phyloP scores from a whole-genome alignment of 192 early-diverging fungal species.

The Pilobolus umbonatus region DNA sequence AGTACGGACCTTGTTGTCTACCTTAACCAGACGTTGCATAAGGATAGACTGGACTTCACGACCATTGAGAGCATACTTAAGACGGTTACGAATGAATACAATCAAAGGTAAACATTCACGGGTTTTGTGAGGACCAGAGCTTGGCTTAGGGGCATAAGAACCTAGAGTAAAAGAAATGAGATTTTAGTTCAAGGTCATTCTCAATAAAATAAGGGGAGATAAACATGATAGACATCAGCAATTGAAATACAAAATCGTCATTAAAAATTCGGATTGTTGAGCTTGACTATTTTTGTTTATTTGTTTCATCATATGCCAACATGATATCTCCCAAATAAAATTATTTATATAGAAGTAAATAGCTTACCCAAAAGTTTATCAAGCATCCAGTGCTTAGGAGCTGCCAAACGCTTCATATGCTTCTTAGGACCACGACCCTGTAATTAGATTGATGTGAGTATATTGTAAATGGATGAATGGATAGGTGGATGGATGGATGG shows the following conservation, averaged over 20 bases:
- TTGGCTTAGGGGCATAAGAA: slow-evolving; percentile 37
- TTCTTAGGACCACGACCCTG: slow-evolving; percentile 85
- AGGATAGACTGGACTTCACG: slow-evolving; percentile 96
- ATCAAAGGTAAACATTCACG: slow-evolving; percentile 98
- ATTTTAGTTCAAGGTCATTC: no score
- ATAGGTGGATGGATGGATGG: slow-evolving; percentile 14
- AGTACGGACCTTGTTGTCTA: slow-evolving; percentile 98
- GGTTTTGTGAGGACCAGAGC: slow-evolving; percentile 79
- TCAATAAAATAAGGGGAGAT: no score
- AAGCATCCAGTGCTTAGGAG: slow-evolving; percentile 99
- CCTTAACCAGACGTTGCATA: slow-evolving; percentile 99
- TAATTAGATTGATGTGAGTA: background rate
- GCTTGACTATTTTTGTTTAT: slow-evolving; percentile 21
- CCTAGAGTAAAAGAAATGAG: slow-evolving; percentile 5
- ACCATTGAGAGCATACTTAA: slow-evolving; percentile 98
- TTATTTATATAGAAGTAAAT: background rate
- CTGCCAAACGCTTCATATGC: slow-evolving; percentile 98
- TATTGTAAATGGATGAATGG: background rate
- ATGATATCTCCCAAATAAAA: background rate
- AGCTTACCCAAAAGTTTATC: slow-evolving; percentile 94
- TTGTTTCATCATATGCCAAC: slow-evolving; percentile 2
- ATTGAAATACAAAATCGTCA: slow-evolving; percentile 21
- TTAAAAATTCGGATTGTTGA: slow-evolving; percentile 25
- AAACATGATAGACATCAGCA: slow-evolving; percentile 1
- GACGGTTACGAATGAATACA: slow-evolving; percentile 98